phyloP scores from a whole-genome alignment of 176 grass and related monocot species.

The Cenchrus americanus region DNA sequence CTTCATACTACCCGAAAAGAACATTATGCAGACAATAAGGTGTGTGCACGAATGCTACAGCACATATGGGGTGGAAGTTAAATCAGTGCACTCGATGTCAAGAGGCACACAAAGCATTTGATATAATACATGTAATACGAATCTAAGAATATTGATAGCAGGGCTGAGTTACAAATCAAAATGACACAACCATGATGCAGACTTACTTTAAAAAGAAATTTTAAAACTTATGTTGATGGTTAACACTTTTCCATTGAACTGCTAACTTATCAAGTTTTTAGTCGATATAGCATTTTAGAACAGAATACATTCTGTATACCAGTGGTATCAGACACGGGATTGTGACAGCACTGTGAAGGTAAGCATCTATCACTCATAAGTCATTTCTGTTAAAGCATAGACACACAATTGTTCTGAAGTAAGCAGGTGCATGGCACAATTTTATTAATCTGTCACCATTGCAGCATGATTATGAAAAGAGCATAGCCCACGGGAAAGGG shows the following conservation, averaged over 20 bases:
- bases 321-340: background rate
- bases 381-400: background rate
- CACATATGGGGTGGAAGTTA: background rate
- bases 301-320: background rate
- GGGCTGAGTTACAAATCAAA: background rate
- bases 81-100: conserved; percentile 5
- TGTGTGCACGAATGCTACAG: background rate
- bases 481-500: background rate
- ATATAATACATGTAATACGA: conserved; percentile 8
- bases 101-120: conserved; percentile 10
- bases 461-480: conserved; percentile 1
- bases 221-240: background rate
- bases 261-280: background rate
- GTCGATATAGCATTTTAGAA: background rate
- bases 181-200: background rate
- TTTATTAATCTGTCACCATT: background rate
- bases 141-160: background rate
- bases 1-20: background rate
- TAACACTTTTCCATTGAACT: background rate
- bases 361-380: background rate
- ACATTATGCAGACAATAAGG: background rate
- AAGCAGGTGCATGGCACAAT: background rate
- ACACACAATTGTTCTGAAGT: background rate
- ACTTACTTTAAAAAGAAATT: background rate
- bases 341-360: background rate